Evolutionary conservation across 2,329 filamentous ascomycete species (phyloP), one percentile per base, ranked within the genome.

Genomic region (Cadophora sp.): DNA sequence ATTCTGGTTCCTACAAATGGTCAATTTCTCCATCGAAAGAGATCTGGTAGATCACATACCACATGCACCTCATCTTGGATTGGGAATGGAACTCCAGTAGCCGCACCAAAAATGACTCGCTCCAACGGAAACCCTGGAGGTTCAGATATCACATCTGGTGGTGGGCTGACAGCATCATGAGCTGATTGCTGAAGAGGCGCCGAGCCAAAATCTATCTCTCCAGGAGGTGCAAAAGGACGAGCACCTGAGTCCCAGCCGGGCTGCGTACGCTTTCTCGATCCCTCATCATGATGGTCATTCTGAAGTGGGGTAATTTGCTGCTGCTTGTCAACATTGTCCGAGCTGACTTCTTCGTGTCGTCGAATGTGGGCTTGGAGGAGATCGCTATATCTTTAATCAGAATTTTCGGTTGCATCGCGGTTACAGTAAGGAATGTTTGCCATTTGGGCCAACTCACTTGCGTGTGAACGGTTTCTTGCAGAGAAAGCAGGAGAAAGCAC

Each of bases 211-310:
- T 53, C 50, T 1, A 53, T 53, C 8, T 29, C 50, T 29, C 50
- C 50, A 53, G 50, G 50, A 29, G 50, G 50, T 2, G 50, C 50
- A 14, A 53, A 53, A 53, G 50, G 50, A 19, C 50, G 50, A 53
- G 50, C 50, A 19, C 50, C 22, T 16, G 24, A 53, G 22, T 53
- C 50, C 50, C 50, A 53, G 26, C 50, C 50, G 2, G 50, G 3
- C 16, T 53, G 29, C 26, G 50, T 53, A 4, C 50, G 50, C 26
- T 53, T 53, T 19, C 9, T 29, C 26, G 26, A 16, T 19, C 12
- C 4, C 19, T 29, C 50, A 16, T 19, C 12, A 19, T 27, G 4
- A 3, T 27, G 26, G 14, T 29, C 26, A 29, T 53, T 7, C 3
- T 6, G 14, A 19, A 26, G 50, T 7, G 50, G 26, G 14, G 12